Percentiles rank a stretch among this genome's conserved stretches.
These are phyloP conservation scores for Globisporangium camurandrum DNA, from an alignment of 352 stramenopile genomes.

Conservation along the genomic window DNA sequence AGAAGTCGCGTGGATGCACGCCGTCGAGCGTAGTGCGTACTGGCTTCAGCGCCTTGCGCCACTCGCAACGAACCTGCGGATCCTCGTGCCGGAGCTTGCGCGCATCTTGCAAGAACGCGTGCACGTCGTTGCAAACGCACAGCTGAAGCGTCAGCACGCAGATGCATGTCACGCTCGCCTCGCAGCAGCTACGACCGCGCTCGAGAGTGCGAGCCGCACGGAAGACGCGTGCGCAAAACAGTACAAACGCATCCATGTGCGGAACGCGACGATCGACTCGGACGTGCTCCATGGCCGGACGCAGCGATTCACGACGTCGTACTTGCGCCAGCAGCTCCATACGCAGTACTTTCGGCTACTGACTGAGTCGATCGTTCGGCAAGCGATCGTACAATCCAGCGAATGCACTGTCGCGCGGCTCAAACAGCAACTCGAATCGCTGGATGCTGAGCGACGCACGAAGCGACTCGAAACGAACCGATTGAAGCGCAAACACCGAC, in stretches of 20 bases:
- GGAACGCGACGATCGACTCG: slow-evolving; percentile 60
- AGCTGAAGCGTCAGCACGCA: slow-evolving; percentile 35
- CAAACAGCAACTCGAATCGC: slow-evolving; percentile 19
- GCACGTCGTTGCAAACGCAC: slow-evolving; percentile 48
- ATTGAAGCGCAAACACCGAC: slow-evolving; percentile 40
- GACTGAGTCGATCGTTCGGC: slow-evolving; percentile 44
- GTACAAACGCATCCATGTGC: slow-evolving; percentile 39
- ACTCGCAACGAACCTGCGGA: slow-evolving; percentile 22
- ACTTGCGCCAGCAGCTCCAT: slow-evolving; percentile 50
- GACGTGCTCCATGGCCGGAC: slow-evolving; percentile 54
- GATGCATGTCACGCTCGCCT: slow-evolving; percentile 32
- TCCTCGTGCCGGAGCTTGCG: slow-evolving; percentile 34
- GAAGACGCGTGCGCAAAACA: slow-evolving; percentile 25
- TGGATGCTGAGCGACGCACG: slow-evolving; percentile 31
- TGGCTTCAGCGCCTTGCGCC: slow-evolving; percentile 20
- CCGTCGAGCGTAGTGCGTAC: slow-evolving; percentile 27
- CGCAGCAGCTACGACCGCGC: slow-evolving; percentile 19
- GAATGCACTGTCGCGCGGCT: slow-evolving; percentile 34
- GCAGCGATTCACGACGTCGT: slow-evolving; percentile 55
- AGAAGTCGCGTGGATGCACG: slow-evolving; percentile 49
- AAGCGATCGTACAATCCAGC: slow-evolving; percentile 34
- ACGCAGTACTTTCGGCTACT: slow-evolving; percentile 47
- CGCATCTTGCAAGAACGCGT: slow-evolving; percentile 38
- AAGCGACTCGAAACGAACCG: slow-evolving; percentile 47
- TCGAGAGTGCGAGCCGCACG: slow-evolving; percentile 25